A percentile compares a stretch with the other conserved stretches of the same genome.
Evolutionary conservation across 495 filamentous ascomycete genomes (phyloP).

Genomic region (Aspergillus saccharolyticus): DNA sequence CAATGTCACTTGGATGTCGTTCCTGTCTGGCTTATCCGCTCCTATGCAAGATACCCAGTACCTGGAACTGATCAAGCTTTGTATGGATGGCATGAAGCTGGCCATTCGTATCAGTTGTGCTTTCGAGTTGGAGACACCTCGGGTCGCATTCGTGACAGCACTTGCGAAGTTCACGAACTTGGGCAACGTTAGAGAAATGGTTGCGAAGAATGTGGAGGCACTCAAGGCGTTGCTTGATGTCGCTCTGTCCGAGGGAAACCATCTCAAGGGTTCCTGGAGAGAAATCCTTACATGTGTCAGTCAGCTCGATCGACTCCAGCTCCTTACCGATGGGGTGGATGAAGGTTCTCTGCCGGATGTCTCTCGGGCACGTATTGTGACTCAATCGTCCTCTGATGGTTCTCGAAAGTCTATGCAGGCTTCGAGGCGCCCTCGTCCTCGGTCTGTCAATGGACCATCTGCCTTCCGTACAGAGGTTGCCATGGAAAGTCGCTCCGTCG

Average conservation of each 20-base stretch:
- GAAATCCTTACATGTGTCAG: constrained; percentile 94
- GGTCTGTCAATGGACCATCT: constrained; percentile 57
- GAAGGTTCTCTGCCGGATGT: constrained; percentile 91
- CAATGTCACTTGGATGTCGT: constrained; percentile 98
- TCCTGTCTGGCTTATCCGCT: constrained; percentile 86
- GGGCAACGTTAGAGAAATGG: constrained; percentile 92
- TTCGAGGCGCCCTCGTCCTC: constrained; percentile 55
- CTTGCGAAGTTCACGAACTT: constrained; percentile 92
- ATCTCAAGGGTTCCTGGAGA: constrained; percentile 84
- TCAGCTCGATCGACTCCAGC: constrained; percentile 90
- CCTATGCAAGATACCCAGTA: constrained; percentile 89
- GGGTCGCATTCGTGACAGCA: constrained; percentile 90
- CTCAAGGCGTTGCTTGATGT: constrained; percentile 86
- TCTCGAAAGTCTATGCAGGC: constrained; percentile 67
- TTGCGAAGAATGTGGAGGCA: constrained; percentile 92
- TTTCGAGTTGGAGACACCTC: constrained; percentile 85
- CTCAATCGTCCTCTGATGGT: constrained; percentile 38
- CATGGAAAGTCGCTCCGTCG: constrained; percentile 83
- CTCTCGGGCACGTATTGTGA: constrained; percentile 70
- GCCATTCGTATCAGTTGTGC: constrained; percentile 88
- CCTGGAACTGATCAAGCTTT: constrained; percentile 81
- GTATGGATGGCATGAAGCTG: constrained; percentile 91
- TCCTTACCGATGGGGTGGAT: constrained; percentile 91
- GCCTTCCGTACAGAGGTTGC: constrained; percentile 82
- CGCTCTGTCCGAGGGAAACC: constrained; percentile 85